Evolutionary conservation across 768 basidiomycete species (phyloP), one percentile per base, ranked within the genome.

Genomic region (Neoboletus magnificus): DNA sequence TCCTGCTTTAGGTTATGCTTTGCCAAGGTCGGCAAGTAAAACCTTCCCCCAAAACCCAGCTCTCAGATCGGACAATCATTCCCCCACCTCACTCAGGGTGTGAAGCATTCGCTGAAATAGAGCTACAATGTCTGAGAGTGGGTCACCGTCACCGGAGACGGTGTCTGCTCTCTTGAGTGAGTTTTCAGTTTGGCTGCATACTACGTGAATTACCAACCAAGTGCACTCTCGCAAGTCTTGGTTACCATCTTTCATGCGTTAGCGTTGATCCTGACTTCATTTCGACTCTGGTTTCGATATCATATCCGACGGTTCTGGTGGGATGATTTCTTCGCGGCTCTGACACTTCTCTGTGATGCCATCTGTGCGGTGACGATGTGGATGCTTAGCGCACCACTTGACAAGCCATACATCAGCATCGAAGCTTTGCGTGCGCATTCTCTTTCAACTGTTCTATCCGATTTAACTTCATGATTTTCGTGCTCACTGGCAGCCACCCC

Each of bases 281-380:
- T 71, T 48, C 61, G 66, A 43, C 62, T 71, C 20, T 70, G 57
- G 56, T 66, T 68, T 47, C 62, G 66, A 43, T 50, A 61, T 43
- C 40, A 56, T 25, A 58, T 61, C 23, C 54, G 56, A 46, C 60
- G 61, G 12, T 53, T 68, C n/a, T 64, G 68, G 70, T 71, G 59
- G 64, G 68, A 70, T 36, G 70, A 70, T 39, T 48, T 69, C 16
- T 68, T 58, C 58, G 70, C 66, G 7, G 49, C 57, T 27, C 40
- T 65, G 18, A 46, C 63, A 16, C 56, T 65, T 15, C 1, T 56
- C 25, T 55, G 56, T 29, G 54, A 62, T 35, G 25, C 42, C 0
- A 29, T 52, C 41, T 59, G 60, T 41, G 33, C 61, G 51, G 56
- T 60, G 37, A 8, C 12, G 3, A 36, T 27, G 27, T 69, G 68